These are phyloP conservation scores for Camillea tinctor DNA, from an alignment of 2,329 filamentous ascomycete species.

Conservation along the genomic window DNA sequence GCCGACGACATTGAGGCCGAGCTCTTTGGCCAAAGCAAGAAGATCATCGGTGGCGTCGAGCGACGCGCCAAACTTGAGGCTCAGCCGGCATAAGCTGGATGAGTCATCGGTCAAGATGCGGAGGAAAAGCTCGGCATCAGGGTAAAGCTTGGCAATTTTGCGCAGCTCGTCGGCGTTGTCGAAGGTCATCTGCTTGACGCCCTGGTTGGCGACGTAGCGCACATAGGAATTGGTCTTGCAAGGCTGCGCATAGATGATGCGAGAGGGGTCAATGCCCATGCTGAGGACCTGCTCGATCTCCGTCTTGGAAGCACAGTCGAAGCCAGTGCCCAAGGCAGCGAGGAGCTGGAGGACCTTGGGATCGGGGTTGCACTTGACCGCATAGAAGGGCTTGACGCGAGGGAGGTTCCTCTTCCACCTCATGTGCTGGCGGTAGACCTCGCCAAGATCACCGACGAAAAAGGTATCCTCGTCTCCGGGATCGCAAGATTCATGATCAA, in stretches of 20 bases:
- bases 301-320: constrained; percentile 96
- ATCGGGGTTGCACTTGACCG: constrained; percentile 99
- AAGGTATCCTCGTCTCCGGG: constrained; percentile 96
- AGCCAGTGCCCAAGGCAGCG: constrained; percentile 84
- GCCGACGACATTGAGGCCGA: constrained; percentile 87
- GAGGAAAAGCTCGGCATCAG: constrained; percentile 85
- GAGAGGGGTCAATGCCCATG: constrained; percentile 78
- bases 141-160: constrained; percentile 93
- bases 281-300: constrained; percentile 91
- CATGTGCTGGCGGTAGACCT: constrained; percentile 97
- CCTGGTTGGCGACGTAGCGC: constrained; percentile 78
- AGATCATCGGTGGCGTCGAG: constrained; percentile 78
- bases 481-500: constrained; percentile 85
- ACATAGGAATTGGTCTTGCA: constrained; percentile 99
- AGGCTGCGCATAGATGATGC: constrained; percentile 98
- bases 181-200: constrained; percentile 98
- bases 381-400: constrained; percentile 94
- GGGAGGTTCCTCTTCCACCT: constrained; percentile 95
- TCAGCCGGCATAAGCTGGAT: constrained; percentile 88
- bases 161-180: constrained; percentile 97
- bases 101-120: constrained; percentile 97
- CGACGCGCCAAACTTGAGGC: constrained; percentile 94
- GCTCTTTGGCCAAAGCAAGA: constrained; percentile 73
- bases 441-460: constrained; percentile 95
- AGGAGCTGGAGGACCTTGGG: constrained; percentile 84